Conservation (phyloP, 106 monocot genomes). For the Dendrobium chrysotoxum region DNA sequence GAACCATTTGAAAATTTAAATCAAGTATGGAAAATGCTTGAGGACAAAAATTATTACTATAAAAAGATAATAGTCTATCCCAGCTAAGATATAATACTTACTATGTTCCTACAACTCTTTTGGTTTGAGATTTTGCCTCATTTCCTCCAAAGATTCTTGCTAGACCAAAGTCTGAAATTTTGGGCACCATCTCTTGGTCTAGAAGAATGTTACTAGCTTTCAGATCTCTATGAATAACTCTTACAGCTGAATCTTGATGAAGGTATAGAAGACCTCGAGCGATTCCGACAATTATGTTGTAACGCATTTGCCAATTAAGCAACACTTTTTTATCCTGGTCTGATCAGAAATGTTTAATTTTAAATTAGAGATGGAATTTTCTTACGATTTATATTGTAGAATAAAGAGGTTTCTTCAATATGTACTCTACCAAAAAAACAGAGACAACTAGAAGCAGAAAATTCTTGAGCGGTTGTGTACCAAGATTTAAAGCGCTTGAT, state of each 20-base stretch:
- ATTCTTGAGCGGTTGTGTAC: no score
- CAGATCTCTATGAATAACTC: slow-evolving; percentile 49
- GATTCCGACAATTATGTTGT: slow-evolving; percentile 31
- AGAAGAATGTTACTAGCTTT: slow-evolving; percentile 51
- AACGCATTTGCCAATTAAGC: slow-evolving; percentile 36
- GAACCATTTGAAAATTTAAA: no score
- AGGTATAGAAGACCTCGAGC: slow-evolving; percentile 46
- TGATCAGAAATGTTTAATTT: neutral
- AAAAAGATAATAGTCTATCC: no score
- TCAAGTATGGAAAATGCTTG: no score
- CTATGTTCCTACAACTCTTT: slow-evolving; percentile 42
- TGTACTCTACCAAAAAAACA: no score
- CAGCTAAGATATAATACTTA: slow-evolving; percentile 10
- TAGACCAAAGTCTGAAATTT: slow-evolving; percentile 56
- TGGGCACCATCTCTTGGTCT: slow-evolving; percentile 43
- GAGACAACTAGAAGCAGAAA: no score
- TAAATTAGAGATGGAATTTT: no score
- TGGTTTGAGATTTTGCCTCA: slow-evolving; percentile 22
- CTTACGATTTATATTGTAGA: no score
- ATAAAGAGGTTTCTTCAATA: no score
- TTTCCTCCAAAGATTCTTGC: slow-evolving; percentile 42
- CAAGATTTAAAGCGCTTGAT: no score
- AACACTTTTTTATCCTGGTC: slow-evolving; percentile 6
- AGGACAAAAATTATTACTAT: no score
- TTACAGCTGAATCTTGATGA: slow-evolving; percentile 38